Conservation (phyloP, 106 monocot species). For the Triglochin maritima region DNA sequence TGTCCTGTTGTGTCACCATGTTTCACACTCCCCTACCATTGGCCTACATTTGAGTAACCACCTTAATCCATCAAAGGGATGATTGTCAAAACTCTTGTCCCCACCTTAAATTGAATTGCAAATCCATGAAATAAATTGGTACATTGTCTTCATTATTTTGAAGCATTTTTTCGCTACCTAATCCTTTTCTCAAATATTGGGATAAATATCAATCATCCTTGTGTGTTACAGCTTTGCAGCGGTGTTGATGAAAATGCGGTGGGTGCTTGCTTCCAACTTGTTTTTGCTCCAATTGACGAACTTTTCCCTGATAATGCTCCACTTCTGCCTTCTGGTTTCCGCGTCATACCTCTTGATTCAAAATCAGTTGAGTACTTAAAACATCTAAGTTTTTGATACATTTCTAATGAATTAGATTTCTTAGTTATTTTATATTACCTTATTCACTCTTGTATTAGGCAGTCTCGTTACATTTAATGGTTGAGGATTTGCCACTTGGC, state of each 20-base stretch:
- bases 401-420: neutral
- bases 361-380: conserved; percentile 57
- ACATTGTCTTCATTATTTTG: no score
- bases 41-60: no score
- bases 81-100: no score
- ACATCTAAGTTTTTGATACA: neutral
- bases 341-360: conserved; percentile 60
- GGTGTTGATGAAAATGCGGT: conserved; percentile 84
- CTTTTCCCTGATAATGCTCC: conserved; percentile 85
- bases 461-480: no score
- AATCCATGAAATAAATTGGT: no score
- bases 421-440: neutral
- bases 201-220: neutral
- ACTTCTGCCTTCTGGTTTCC: conserved; percentile 82
- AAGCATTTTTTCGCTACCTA: no score
- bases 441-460: neutral
- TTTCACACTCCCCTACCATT: neutral
- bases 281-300: conserved; percentile 94
- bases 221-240: conserved; percentile 63
- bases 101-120: no score
- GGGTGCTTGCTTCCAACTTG: conserved; percentile 74
- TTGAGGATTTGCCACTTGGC: no score
- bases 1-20: neutral
- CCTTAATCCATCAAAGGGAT: no score
- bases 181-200: neutral